Conservation (phyloP, 164 flowering plant species). For the Tetracentron sinense region DNA sequence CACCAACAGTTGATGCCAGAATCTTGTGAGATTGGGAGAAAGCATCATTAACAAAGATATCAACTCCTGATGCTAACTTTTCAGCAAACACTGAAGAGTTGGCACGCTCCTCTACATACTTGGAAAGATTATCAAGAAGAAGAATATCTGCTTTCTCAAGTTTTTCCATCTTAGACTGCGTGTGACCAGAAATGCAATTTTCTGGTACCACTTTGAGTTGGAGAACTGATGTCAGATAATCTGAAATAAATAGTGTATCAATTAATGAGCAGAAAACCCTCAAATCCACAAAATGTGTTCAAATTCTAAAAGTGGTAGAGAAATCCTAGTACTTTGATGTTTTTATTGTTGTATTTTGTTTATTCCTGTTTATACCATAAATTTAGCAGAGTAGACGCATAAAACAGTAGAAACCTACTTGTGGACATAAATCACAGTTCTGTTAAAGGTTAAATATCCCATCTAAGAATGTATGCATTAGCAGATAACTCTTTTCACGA, state of each 20-base stretch:
- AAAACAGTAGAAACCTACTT: not conserved
- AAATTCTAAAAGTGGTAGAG: too few relatives aligned
- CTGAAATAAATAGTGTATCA: slow-evolving; percentile 37
- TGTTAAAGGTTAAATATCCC: not conserved
- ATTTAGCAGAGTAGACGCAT: not conserved
- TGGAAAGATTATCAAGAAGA: slow-evolving; percentile 67
- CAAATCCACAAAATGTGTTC: not conserved
- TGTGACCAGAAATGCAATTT: slow-evolving; percentile 23
- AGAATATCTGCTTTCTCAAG: slow-evolving; percentile 33
- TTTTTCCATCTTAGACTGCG: slow-evolving; percentile 23
- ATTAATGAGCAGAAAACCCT: slow-evolving; percentile 12
- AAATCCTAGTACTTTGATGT: too few relatives aligned
- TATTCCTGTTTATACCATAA: not conserved
- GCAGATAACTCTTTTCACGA: not conserved
- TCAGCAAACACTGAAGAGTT: slow-evolving; percentile 57
- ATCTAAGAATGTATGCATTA: not conserved
- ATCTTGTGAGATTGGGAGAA: slow-evolving; percentile 73
- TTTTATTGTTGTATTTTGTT: too few relatives aligned
- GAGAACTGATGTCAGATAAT: slow-evolving; percentile 57
- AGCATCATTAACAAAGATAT: slow-evolving; percentile 84
- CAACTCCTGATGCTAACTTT: slow-evolving; percentile 56
- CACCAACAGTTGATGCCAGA: slow-evolving; percentile 85
- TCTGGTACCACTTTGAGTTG: slow-evolving; percentile 47
- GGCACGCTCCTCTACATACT: slow-evolving; percentile 54
- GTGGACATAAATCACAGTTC: not conserved